Conservation (phyloP, 2,329 filamentous ascomycete species). For the Sordariomycetes sp. region DNA sequence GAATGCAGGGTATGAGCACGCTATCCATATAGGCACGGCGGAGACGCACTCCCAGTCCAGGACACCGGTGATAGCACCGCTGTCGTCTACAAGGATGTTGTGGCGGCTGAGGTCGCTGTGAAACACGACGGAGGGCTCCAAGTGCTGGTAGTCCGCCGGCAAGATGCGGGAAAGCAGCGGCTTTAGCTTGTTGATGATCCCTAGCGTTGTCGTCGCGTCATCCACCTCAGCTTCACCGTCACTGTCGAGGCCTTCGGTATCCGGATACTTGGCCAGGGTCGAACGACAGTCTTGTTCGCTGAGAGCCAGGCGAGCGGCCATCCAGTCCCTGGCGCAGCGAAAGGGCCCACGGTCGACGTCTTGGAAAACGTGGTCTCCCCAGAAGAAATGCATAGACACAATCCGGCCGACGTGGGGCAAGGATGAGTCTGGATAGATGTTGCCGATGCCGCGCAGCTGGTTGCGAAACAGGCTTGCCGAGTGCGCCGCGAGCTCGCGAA, state of each 20-base stretch:
- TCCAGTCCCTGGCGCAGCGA: conserved; percentile 23
- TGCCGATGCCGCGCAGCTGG: too few relatives aligned
- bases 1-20: conserved; percentile 21
- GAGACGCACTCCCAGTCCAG: conserved; percentile 33
- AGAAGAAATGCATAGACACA: conserved; percentile 21
- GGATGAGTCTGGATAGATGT: conserved; percentile 9
- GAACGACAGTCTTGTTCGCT: neutral
- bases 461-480: conserved; percentile 14
- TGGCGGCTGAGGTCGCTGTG: conserved; percentile 22
- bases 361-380: conserved; percentile 17
- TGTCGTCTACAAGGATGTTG: conserved; percentile 28
- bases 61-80: conserved; percentile 22
- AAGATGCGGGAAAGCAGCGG: conserved; percentile 20
- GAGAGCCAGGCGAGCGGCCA: conserved; percentile 11
- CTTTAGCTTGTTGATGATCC: conserved; percentile 9
- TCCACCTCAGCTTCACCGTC: neutral
- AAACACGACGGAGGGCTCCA: conserved; percentile 21
- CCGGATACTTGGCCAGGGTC: neutral
- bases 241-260: neutral
- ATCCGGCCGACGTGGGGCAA: conserved; percentile 7
- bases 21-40: conserved; percentile 25
- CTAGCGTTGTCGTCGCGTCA: neutral
- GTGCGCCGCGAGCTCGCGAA: conserved; percentile 17
- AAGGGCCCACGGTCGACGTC: conserved; percentile 24
- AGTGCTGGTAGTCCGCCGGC: conserved; percentile 10